Conservation (phyloP, 352 stramenopile species). For the Pythium apleroticum region DNA sequence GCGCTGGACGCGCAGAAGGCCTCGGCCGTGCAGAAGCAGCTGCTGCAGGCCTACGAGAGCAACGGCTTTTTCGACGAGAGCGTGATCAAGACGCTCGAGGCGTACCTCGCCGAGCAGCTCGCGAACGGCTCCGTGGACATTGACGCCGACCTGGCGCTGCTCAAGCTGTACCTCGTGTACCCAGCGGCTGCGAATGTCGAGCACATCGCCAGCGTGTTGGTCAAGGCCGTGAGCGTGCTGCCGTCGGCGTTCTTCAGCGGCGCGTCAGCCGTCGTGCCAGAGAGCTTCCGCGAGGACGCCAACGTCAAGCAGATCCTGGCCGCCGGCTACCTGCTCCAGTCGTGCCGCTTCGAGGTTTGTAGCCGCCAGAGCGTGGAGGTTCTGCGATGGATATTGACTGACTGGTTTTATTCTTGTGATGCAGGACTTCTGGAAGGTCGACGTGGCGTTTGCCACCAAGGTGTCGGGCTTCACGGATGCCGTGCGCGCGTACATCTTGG, state of each 20-base stretch:
- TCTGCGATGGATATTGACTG: not conserved
- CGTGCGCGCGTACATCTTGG: constrained; percentile 77
- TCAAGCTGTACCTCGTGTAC: constrained; percentile 85
- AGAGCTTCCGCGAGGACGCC: constrained; percentile 65
- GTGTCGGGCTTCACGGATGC: constrained; percentile 70
- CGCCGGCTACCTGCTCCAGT: constrained; percentile 72
- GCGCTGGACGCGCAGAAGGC: constrained; percentile 35
- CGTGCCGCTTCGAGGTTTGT: constrained; percentile 60
- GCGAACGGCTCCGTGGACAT: constrained; percentile 56
- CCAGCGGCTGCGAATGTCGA: constrained; percentile 50
- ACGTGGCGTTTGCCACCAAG: constrained; percentile 57
- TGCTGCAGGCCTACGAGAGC: constrained; percentile 47
- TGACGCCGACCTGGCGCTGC: constrained; percentile 75
- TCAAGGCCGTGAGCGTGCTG: constrained; percentile 66
- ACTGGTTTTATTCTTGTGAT: not conserved
- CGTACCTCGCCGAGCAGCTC: constrained; percentile 79
- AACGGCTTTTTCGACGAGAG: constrained; percentile 49
- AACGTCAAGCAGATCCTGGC: constrained; percentile 56
- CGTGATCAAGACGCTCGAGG: constrained; percentile 53
- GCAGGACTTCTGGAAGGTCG: constrained; percentile 75
- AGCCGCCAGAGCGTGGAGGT: not conserved
- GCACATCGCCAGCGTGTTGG: constrained; percentile 63
- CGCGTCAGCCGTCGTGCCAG: constrained; percentile 63
- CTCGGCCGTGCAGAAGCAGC: constrained; percentile 54
- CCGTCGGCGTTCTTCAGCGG: constrained; percentile 81